Conservation (phyloP, 1,139 yeast genomes). For the Zhuliangozyma blackwelliae region DNA sequence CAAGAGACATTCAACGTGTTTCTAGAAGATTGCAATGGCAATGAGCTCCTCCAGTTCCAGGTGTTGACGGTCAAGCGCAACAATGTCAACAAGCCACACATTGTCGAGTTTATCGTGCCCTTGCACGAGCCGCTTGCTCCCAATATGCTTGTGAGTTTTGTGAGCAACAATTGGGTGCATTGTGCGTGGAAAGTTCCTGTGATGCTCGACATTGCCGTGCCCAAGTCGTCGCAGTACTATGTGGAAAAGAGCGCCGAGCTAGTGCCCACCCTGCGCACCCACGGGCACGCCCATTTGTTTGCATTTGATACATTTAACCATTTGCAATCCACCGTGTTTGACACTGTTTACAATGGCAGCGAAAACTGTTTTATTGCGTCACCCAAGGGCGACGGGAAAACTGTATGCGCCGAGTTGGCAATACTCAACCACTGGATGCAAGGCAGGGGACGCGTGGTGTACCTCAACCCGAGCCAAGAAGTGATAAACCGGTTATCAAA, state of each 20-base stretch:
- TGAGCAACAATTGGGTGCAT: constrained; percentile 85
- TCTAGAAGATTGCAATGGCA: constrained; percentile 86
- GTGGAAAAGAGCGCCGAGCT: constrained; percentile 34
- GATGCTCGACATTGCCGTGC: constrained; percentile 52
- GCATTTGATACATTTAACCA: constrained; percentile 55
- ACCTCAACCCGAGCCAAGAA: constrained; percentile 59
- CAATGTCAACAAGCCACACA: constrained; percentile 49
- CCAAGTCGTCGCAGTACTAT: constrained; percentile 64
- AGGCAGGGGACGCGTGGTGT: constrained; percentile 56
- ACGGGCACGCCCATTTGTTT: constrained; percentile 45
- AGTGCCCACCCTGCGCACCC: constrained; percentile 43
- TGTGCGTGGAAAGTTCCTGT: constrained; percentile 64
- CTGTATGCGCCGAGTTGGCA: constrained; percentile 69
- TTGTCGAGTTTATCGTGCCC: constrained; percentile 64
- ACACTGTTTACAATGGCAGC: constrained; percentile 48
- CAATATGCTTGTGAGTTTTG: constrained; percentile 63
- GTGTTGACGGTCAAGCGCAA: constrained; percentile 47
- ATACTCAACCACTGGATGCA: constrained; percentile 60
- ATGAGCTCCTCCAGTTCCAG: constrained; percentile 59
- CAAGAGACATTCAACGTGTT: constrained; percentile 64
- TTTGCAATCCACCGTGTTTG: constrained; percentile 69
- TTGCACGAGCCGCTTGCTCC: constrained; percentile 64
- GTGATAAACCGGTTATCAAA: constrained; percentile 43
- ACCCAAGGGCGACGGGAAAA: constrained; percentile 75
- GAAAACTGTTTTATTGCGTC: constrained; percentile 66